These are phyloP conservation scores for Curvularia sp. DNA, from an alignment of 2,329 filamentous ascomycete genomes.

Conservation along the genomic window DNA sequence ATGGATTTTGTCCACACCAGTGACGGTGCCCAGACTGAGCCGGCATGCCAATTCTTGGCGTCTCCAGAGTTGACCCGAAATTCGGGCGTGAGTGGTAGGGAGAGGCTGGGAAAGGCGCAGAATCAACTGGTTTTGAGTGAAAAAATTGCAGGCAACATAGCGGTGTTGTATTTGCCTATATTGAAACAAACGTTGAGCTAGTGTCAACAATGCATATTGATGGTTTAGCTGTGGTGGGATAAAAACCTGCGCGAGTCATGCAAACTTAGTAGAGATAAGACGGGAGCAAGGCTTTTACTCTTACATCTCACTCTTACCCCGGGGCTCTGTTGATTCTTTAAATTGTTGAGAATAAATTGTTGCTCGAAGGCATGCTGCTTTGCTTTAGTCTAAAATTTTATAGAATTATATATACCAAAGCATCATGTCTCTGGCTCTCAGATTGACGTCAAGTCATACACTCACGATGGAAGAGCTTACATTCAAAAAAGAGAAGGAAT, in stretches of 20 bases:
- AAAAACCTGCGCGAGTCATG: slow-evolving; percentile 11
- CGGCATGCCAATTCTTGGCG: slow-evolving; percentile 16
- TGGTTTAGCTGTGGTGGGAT: background rate
- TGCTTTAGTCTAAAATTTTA: no score
- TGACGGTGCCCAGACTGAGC: slow-evolving; percentile 41
- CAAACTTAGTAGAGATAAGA: slow-evolving; percentile 8
- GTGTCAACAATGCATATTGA: background rate
- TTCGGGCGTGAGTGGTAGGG: background rate
- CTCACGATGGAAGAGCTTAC: background rate
- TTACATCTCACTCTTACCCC: background rate
- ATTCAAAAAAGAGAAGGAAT: background rate
- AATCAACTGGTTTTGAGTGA: background rate
- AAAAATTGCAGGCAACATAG: background rate
- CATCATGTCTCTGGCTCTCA: background rate
- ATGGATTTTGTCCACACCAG: slow-evolving; percentile 17
- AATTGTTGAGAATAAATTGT: background rate
- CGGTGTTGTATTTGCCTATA: background rate
- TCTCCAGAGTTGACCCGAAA: slow-evolving; percentile 1
- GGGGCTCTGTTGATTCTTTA: background rate
- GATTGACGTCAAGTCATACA: background rate
- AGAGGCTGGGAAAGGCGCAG: background rate
- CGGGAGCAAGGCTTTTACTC: background rate
- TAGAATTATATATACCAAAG: no score
- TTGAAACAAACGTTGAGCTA: background rate
- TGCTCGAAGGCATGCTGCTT: background rate